phyloP scores from a whole-genome alignment of 345 rosid species.

The Leavenworthia alabamica region DNA sequence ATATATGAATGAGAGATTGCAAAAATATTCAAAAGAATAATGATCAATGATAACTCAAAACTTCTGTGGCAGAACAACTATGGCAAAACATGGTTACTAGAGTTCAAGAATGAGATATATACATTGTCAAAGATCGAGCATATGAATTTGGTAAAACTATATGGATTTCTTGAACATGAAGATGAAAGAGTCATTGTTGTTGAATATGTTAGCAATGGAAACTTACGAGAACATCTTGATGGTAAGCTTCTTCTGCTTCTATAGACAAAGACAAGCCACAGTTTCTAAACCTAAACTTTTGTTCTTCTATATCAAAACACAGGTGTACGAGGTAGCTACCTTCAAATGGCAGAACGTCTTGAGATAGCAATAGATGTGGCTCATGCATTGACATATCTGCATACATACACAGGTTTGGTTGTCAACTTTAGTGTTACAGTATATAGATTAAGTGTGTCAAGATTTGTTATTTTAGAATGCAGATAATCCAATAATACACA shows the following conservation, averaged over 20 bases:
- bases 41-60: constrained; percentile 12
- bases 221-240: constrained; percentile 76
- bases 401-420: constrained; percentile 64
- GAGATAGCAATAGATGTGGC: constrained; percentile 92
- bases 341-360: constrained; percentile 71
- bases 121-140: constrained; percentile 87
- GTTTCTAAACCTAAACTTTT: not conserved
- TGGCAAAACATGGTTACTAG: constrained; percentile 39
- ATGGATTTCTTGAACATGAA: constrained; percentile 63
- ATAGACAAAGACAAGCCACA: not conserved
- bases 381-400: constrained; percentile 87
- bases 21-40: too few species aligned
- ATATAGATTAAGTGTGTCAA: not conserved
- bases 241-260: constrained; percentile 45
- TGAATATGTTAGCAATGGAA: constrained; percentile 76
- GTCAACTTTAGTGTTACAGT: not conserved
- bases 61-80: constrained; percentile 47
- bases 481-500: constrained; percentile 84
- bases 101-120: constrained; percentile 79
- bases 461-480: constrained; percentile 28
- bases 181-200: constrained; percentile 69
- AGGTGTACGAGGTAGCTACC: constrained; percentile 57
- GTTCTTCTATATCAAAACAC: constrained; percentile 10
- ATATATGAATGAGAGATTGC: not conserved
- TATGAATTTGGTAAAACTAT: constrained; percentile 68